These are phyloP conservation scores for Carex sylvatica DNA, from an alignment of 202 grass and related monocot species.

Conservation along the genomic window DNA sequence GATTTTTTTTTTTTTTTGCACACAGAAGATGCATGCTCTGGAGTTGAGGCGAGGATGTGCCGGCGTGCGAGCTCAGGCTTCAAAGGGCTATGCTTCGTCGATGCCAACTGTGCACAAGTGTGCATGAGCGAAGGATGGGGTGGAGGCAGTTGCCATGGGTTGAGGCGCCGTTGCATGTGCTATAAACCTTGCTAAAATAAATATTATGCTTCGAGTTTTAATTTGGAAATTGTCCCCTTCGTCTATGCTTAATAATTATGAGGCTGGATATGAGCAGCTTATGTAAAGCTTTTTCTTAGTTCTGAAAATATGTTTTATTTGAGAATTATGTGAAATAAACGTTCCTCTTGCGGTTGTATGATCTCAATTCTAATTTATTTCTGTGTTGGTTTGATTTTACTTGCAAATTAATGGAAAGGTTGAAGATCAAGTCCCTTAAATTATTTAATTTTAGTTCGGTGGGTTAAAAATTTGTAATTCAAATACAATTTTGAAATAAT, in stretches of 20 bases:
- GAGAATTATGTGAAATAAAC: too few species aligned
- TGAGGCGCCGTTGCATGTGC: constrained; percentile 43
- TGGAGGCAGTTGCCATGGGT: constrained; percentile 46
- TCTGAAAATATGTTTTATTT: too few species aligned
- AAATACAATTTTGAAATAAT: too few species aligned
- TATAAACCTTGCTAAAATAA: constrained; percentile 24
- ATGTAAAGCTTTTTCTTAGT: too few species aligned
- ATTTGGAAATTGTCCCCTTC: not conserved
- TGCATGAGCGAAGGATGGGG: constrained; percentile 39
- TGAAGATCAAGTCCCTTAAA: too few species aligned
- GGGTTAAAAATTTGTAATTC: too few species aligned
- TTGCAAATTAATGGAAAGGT: too few species aligned
- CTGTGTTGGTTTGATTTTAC: too few species aligned
- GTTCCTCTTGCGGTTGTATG: too few species aligned
- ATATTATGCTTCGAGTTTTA: not conserved
- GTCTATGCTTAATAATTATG: not conserved
- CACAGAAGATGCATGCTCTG: not conserved
- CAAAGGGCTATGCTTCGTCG: constrained; percentile 22
- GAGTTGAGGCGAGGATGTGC: constrained; percentile 39
- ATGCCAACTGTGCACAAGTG: constrained; percentile 49
- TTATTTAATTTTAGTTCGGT: too few species aligned
- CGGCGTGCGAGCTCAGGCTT: constrained; percentile 34
- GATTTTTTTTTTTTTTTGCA: not conserved
- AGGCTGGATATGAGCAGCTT: not conserved
- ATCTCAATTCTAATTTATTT: too few species aligned